Conservation (phyloP, 768 basidiomycete genomes). For the Russula foetens region DNA sequence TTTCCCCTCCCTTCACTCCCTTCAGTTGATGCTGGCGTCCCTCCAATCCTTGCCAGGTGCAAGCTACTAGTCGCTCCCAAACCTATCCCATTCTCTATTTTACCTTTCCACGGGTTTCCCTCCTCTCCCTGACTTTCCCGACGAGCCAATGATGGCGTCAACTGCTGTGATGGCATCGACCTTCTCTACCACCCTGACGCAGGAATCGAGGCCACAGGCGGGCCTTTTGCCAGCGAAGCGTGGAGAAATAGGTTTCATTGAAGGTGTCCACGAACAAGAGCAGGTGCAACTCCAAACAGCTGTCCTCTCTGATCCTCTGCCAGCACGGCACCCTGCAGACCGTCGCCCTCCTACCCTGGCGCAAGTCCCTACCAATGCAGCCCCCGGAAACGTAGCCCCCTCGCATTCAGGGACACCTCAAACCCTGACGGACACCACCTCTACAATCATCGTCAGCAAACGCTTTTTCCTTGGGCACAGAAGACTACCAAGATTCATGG, state of each 20-base stretch:
- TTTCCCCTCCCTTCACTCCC: not conserved
- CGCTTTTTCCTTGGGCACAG: constrained; percentile 33
- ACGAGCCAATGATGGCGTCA: constrained; percentile 25
- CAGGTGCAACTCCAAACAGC: constrained; percentile 6
- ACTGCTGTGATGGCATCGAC: constrained; percentile 17
- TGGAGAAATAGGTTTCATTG: constrained; percentile 58
- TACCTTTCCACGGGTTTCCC: not conserved
- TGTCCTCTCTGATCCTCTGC: constrained; percentile 23
- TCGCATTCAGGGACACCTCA: not conserved
- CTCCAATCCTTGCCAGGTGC: constrained; percentile 35
- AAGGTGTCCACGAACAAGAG: constrained; percentile 30
- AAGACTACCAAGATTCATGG: constrained; percentile 32
- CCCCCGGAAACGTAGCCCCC: not conserved
- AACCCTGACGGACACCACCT: constrained; percentile 19
- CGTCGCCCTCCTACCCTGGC: constrained; percentile 21
- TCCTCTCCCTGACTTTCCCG: not conserved
- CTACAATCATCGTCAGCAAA: constrained; percentile 26
- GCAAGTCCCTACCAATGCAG: not conserved
- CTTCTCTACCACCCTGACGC: constrained; percentile 8
- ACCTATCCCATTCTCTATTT: constrained; percentile 21
- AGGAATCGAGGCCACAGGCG: constrained; percentile 40
- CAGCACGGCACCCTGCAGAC: constrained; percentile 46
- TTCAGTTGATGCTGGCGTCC: constrained; percentile 17
- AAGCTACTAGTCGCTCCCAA: constrained; percentile 23
- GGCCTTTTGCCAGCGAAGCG: constrained; percentile 55